These are phyloP conservation scores for Jacaranda copaia DNA, from an alignment of 257 asterid genomes.

Conservation along the genomic window DNA sequence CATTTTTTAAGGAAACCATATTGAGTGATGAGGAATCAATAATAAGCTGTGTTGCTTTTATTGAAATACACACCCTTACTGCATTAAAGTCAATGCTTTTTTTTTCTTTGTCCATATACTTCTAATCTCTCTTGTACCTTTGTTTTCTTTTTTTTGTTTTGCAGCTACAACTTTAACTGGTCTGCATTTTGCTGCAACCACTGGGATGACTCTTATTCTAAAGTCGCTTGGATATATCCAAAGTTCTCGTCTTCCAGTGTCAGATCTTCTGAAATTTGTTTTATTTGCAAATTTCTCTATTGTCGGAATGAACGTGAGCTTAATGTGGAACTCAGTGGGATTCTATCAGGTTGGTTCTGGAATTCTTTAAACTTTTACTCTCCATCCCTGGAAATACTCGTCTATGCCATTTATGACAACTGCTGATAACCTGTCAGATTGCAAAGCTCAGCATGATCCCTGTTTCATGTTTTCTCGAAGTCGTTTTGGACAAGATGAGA, in stretches of 20 bases:
- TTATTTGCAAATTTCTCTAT: constrained; percentile 68
- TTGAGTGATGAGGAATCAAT: neutral
- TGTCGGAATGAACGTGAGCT: constrained; percentile 78
- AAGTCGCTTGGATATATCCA: constrained; percentile 63
- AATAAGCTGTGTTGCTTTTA: neutral
- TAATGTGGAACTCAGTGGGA: constrained; percentile 86
- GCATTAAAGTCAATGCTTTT: neutral
- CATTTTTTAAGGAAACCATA: neutral
- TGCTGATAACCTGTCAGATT: constrained; percentile 52
- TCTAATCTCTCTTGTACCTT: constrained; percentile 8
- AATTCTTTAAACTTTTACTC: neutral
- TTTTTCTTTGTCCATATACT: constrained; percentile 25
- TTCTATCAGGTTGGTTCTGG: constrained; percentile 68
- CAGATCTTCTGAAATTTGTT: constrained; percentile 64
- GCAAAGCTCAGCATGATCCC: constrained; percentile 82
- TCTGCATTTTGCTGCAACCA: constrained; percentile 68
- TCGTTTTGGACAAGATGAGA: constrained; percentile 61
- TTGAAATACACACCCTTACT: neutral
- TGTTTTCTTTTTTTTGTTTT: constrained; percentile 1
- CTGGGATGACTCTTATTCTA: constrained; percentile 60
- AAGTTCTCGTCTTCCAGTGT: constrained; percentile 59
- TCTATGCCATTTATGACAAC: neutral
- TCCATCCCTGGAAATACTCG: neutral
- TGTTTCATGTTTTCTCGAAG: constrained; percentile 69
- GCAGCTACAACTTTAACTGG: constrained; percentile 85